Conservation (phyloP, 1,284 basidiomycete genomes). For the Cutaneotrichosporon sp. region DNA sequence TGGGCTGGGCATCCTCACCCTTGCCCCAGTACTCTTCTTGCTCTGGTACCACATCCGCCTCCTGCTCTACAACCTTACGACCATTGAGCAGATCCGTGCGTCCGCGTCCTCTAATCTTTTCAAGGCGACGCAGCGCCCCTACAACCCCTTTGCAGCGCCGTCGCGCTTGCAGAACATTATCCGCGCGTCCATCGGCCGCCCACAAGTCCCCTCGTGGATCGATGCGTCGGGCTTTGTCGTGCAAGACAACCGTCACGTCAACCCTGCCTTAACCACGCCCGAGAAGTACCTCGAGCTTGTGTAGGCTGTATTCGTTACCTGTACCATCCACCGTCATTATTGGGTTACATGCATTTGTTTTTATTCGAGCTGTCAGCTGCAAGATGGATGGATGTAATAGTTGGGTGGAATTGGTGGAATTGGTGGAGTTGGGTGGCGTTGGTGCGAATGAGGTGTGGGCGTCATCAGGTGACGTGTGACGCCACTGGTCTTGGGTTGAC, state of each 20-base stretch:
- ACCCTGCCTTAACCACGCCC: conserved; percentile 44
- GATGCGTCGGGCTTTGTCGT: conserved; percentile 41
- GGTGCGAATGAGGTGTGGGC: too few species aligned
- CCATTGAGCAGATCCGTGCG: conserved; percentile 70
- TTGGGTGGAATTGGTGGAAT: too few species aligned
- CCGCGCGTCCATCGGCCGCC: conserved; percentile 45
- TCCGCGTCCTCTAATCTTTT: conserved; percentile 41
- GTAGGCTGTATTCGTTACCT: conserved; percentile 12
- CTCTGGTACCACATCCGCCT: conserved; percentile 79
- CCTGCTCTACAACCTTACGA: conserved; percentile 78
- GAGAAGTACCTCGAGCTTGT: conserved; percentile 32
- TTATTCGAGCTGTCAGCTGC: background rate
- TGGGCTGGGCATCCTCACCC: conserved; percentile 63
- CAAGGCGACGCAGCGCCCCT: conserved; percentile 33
- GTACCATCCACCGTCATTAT: conserved; percentile 6
- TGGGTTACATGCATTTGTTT: background rate
- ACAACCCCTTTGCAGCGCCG: conserved; percentile 49
- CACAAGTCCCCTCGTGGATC: conserved; percentile 51
- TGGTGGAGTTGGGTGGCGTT: too few species aligned
- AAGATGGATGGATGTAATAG: too few species aligned
- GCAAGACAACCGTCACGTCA: conserved; percentile 38
- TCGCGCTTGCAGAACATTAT: conserved; percentile 44
- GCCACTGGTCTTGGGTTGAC: too few species aligned
- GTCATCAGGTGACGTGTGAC: too few species aligned
- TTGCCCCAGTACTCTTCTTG: conserved; percentile 78